These are phyloP conservation scores for Acanthamoeba castellanii DNA, from an alignment of 208 protist genomes.

Conservation along the genomic window DNA sequence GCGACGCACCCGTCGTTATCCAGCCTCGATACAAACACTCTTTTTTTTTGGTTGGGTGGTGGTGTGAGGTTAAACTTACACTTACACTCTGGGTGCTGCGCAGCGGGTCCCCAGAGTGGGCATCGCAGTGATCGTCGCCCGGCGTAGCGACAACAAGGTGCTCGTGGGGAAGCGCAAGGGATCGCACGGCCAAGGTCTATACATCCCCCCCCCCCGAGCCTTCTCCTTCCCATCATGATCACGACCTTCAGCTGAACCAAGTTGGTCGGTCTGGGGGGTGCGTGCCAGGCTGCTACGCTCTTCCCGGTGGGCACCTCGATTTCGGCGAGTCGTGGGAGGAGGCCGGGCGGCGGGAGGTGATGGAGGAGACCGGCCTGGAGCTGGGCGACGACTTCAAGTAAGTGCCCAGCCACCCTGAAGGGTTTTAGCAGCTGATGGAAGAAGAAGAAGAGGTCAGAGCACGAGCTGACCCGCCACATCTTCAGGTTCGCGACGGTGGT, in stretches of 20 bases:
- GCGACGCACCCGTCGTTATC: background rate
- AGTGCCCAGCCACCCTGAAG: too few relatives aligned
- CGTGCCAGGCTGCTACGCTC: background rate
- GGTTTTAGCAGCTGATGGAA: too few relatives aligned
- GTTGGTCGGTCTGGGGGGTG: background rate
- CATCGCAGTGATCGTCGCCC: background rate
- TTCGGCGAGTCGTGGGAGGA: constrained; percentile 21
- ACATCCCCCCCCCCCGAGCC: background rate
- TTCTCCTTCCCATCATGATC: background rate
- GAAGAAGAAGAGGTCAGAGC: too few relatives aligned
- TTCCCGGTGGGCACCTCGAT: constrained; percentile 46
- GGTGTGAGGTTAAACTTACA: too few relatives aligned
- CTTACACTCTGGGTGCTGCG: background rate
- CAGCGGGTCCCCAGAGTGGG: background rate
- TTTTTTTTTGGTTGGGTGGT: background rate
- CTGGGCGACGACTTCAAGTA: background rate
- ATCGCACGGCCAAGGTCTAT: background rate
- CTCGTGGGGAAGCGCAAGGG: constrained; percentile 54
- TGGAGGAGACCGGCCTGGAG: constrained; percentile 51
- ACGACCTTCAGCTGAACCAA: background rate
- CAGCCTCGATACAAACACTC: background rate
- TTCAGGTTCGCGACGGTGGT: constrained; percentile 18
- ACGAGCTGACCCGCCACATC: too few relatives aligned
- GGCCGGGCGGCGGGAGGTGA: background rate
- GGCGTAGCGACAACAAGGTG: constrained; percentile 35